Evolutionary conservation across 305 asterid genomes (phyloP).

Genomic region (Solanum chacoense): DNA sequence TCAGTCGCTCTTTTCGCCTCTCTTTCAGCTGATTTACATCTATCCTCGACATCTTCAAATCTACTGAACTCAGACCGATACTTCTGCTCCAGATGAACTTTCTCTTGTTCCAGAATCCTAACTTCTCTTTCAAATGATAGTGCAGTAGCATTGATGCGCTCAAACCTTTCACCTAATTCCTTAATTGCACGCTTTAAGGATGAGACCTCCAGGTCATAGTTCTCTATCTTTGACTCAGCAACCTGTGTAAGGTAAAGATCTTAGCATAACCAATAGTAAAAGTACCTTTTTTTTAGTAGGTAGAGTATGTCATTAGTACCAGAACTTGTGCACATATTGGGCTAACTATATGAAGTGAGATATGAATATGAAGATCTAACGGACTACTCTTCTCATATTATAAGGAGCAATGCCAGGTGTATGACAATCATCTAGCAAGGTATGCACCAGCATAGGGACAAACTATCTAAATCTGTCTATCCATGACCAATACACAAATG

Average conservation of each 20-base stretch:
- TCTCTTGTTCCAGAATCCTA: slow-evolving; percentile 73
- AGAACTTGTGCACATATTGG: not conserved
- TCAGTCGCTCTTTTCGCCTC: slow-evolving; percentile 80
- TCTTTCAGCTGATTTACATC: slow-evolving; percentile 76
- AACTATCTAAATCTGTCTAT: not conserved
- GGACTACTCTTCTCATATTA: not conserved
- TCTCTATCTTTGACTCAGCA: slow-evolving; percentile 72
- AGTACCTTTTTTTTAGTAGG: not conserved
- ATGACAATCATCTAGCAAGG: not conserved
- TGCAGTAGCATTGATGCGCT: slow-evolving; percentile 40
- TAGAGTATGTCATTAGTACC: not conserved
- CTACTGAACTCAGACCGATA: slow-evolving; percentile 55
- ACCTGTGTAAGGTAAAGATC: slow-evolving; percentile 36
- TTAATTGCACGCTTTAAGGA: slow-evolving; percentile 46
- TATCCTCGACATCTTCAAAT: slow-evolving; percentile 69
- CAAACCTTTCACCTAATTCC: slow-evolving; percentile 56
- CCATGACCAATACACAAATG: not conserved
- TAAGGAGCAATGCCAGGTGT: not conserved
- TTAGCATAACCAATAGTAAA: not conserved
- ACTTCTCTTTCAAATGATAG: slow-evolving; percentile 76
- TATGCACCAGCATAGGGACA: not conserved
- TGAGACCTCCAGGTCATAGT: slow-evolving; percentile 57
- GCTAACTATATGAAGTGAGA: not conserved
- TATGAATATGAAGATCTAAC: not conserved
- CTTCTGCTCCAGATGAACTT: slow-evolving; percentile 68